Evolutionary conservation across 495 filamentous ascomycete species (phyloP).

Genomic region (Bathelium albidoporum): DNA sequence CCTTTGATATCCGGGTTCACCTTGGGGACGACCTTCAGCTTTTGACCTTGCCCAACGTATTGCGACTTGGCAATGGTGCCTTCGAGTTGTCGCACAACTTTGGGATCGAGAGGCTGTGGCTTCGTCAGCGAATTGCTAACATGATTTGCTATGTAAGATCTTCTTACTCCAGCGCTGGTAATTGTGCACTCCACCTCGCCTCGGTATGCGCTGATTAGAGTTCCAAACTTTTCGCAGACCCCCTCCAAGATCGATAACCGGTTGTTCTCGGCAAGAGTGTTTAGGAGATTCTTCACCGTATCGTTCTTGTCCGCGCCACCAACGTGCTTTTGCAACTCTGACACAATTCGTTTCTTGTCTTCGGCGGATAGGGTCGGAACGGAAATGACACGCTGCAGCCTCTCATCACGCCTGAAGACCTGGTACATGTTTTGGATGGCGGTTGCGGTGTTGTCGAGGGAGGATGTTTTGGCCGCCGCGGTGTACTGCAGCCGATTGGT

Average conservation of each 20-base stretch:
- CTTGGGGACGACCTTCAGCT: slow-evolving; percentile 90
- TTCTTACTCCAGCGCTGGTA: slow-evolving; percentile 73
- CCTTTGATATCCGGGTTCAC: slow-evolving; percentile 91
- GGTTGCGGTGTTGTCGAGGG: slow-evolving; percentile 72
- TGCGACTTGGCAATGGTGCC: slow-evolving; percentile 76
- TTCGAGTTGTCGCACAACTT: slow-evolving; percentile 74
- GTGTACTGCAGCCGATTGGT: slow-evolving; percentile 59
- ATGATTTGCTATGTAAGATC: not conserved
- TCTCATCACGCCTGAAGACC: slow-evolving; percentile 67
- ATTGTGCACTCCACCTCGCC: slow-evolving; percentile 90
- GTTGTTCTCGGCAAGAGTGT: slow-evolving; percentile 90
- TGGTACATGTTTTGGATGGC: slow-evolving; percentile 59
- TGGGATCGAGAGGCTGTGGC: slow-evolving; percentile 74
- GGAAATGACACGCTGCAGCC: slow-evolving; percentile 62
- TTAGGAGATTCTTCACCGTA: slow-evolving; percentile 87
- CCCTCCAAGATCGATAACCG: slow-evolving; percentile 69
- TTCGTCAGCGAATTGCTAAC: slow-evolving; percentile 13
- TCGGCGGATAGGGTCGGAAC: slow-evolving; percentile 64
- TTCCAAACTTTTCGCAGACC: slow-evolving; percentile 77
- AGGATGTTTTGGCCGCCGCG: slow-evolving; percentile 73
- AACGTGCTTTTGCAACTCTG: slow-evolving; percentile 70
- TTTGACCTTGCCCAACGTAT: slow-evolving; percentile 86
- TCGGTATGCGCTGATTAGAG: slow-evolving; percentile 75
- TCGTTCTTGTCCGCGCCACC: slow-evolving; percentile 60
- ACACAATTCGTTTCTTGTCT: slow-evolving; percentile 77